Conservation (phyloP, 2,329 filamentous ascomycete species). For the Pseudopyrenochaeta lycopersici region DNA sequence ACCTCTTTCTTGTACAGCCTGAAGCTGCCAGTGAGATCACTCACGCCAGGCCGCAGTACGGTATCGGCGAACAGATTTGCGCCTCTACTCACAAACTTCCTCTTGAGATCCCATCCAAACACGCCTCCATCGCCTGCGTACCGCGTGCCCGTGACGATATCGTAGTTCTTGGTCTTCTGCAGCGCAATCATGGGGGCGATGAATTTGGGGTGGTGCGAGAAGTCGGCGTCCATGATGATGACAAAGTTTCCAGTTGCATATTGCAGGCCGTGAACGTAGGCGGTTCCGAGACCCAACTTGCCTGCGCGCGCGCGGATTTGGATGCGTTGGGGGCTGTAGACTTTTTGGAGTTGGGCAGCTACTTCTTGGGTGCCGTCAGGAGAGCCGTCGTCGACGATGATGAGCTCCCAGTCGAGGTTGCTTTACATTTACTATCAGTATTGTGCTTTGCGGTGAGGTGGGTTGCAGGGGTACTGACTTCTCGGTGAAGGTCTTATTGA, state of each 20-base stretch:
- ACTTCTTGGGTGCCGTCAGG: constrained; percentile 94
- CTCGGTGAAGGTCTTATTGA: constrained; percentile 90
- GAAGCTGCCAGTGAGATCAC: constrained; percentile 94
- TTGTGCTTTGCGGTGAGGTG: background rate
- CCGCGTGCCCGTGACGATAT: constrained; percentile 95
- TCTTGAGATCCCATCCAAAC: constrained; percentile 93
- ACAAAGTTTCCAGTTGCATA: constrained; percentile 93
- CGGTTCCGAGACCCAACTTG: constrained; percentile 96
- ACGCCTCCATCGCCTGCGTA: constrained; percentile 89
- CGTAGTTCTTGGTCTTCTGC: constrained; percentile 81
- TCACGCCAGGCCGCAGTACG: constrained; percentile 89
- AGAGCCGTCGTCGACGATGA: constrained; percentile 97
- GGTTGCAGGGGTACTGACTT: constrained; percentile 65
- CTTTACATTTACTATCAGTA: constrained; percentile 56
- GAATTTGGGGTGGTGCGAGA: constrained; percentile 99
- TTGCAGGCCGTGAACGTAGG: constrained; percentile 93
- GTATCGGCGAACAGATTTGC: constrained; percentile 97
- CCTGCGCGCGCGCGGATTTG: constrained; percentile 87
- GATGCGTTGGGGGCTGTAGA: constrained; percentile 79
- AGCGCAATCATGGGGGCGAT: constrained; percentile 90
- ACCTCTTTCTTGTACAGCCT: constrained; percentile 92
- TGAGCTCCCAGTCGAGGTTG: constrained; percentile 94
- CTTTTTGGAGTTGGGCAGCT: constrained; percentile 87
- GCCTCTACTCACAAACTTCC: constrained; percentile 78
- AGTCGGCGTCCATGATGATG: constrained; percentile 99